Evolutionary conservation across 1,284 basidiomycete species (phyloP).

Genomic region (Microbotryum intermedium): DNA sequence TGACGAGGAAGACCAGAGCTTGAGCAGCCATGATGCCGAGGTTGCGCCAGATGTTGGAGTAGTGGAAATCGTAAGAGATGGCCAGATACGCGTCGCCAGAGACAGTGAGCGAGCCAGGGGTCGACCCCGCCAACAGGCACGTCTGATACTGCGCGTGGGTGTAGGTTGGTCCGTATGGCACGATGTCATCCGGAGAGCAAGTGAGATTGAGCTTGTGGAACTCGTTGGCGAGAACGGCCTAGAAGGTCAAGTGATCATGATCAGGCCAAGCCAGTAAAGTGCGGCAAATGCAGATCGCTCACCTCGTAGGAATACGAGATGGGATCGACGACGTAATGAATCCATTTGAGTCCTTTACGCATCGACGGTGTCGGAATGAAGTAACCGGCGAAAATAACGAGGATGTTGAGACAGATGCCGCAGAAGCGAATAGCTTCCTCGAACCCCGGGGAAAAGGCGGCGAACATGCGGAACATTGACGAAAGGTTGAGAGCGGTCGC

Average conservation of each 20-base stretch:
- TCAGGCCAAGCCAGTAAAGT: background rate
- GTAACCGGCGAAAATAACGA: slow-evolving; percentile 35
- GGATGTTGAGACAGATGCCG: slow-evolving; percentile 34
- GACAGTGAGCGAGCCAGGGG: slow-evolving; percentile 38
- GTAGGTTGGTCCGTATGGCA: slow-evolving; percentile 46
- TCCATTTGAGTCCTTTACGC: slow-evolving; percentile 32
- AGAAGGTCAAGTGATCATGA: background rate
- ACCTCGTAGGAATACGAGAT: slow-evolving; percentile 35
- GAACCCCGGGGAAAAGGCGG: slow-evolving; percentile 32
- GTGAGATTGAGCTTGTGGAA: slow-evolving; percentile 43
- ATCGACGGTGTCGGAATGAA: slow-evolving; percentile 35
- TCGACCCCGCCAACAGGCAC: slow-evolving; percentile 42
- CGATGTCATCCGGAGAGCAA: slow-evolving; percentile 59
- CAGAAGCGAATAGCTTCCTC: slow-evolving; percentile 36
- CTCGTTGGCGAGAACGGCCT: slow-evolving; percentile 32
- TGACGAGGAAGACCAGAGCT: slow-evolving; percentile 35
- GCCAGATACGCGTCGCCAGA: slow-evolving; percentile 39
- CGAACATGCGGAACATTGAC: slow-evolving; percentile 34
- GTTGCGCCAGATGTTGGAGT: slow-evolving; percentile 43
- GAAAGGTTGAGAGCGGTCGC: slow-evolving; percentile 33
- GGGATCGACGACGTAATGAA: slow-evolving; percentile 32
- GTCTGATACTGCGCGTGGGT: slow-evolving; percentile 27
- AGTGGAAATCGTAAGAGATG: slow-evolving; percentile 39
- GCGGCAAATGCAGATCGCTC: background rate
- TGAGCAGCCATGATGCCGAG: slow-evolving; percentile 43